Evolutionary conservation across 2,329 filamentous ascomycete genomes (phyloP).

Genomic region (Acrocalymma vagum): DNA sequence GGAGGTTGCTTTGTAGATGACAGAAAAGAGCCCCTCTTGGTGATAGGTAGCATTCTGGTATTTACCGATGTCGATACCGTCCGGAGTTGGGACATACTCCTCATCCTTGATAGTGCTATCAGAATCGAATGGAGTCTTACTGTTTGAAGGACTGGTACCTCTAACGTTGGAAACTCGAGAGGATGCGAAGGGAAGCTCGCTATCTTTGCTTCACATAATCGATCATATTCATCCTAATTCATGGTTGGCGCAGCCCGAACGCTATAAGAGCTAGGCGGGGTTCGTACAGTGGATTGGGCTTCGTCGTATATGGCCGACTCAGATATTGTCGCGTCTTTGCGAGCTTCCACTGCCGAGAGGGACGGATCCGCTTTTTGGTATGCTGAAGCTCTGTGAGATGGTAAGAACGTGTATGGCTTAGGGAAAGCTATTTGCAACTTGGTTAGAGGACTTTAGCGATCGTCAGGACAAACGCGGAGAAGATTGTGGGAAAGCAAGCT

Average conservation of each 20-base stretch:
- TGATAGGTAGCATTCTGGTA: conserved; percentile 66
- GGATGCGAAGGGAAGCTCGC: conserved; percentile 22
- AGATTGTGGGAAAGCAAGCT: too few species aligned
- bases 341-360: conserved; percentile 57
- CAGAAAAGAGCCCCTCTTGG: conserved; percentile 78
- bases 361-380: conserved; percentile 57
- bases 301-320: conserved; percentile 72
- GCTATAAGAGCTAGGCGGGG: conserved; percentile 6
- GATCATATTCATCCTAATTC: conserved; percentile 44
- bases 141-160: conserved; percentile 19
- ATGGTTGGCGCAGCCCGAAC: too few species aligned
- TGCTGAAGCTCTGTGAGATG: conserved; percentile 54
- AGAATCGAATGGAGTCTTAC: neutral
- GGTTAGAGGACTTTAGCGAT: conserved; percentile 19
- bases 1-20: conserved; percentile 75
- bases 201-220: conserved; percentile 32
- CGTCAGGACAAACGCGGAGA: too few species aligned
- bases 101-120: conserved; percentile 25
- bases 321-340: conserved; percentile 67
- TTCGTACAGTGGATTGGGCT: conserved; percentile 65
- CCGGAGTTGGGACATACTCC: conserved; percentile 44
- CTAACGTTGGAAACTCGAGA: conserved; percentile 33
- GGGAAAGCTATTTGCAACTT: conserved; percentile 9
- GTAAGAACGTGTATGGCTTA: conserved; percentile 6
- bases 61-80: conserved; percentile 58